phyloP scores from a whole-genome alignment of 768 basidiomycete species.

The Russula abietina region DNA sequence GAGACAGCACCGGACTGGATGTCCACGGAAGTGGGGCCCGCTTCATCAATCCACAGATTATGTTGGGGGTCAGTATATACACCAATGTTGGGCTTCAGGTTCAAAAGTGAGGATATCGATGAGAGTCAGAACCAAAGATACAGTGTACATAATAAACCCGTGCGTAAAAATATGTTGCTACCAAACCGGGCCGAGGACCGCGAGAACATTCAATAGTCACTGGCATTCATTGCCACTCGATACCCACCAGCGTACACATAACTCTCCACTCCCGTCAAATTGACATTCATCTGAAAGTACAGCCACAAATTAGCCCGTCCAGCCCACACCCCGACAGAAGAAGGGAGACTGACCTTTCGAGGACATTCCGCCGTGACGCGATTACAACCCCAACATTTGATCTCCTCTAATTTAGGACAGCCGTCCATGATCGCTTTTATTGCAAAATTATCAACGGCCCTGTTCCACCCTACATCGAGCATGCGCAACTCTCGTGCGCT shows the following conservation, averaged over 20 bases:
- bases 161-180: background rate
- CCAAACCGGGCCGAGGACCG: background rate
- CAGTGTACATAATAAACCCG: no score
- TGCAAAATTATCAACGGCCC: constrained; percentile 76
- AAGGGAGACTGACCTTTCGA: constrained; percentile 39
- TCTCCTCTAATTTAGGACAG: constrained; percentile 37
- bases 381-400: constrained; percentile 55
- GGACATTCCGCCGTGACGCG: constrained; percentile 43
- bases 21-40: constrained; percentile 23
- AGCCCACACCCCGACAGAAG: no score
- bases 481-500: constrained; percentile 40
- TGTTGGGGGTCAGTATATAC: constrained; percentile 24
- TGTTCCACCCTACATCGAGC: constrained; percentile 82
- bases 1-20: constrained; percentile 12
- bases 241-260: constrained; percentile 6
- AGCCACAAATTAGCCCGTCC: background rate
- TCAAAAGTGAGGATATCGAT: background rate
- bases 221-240: background rate
- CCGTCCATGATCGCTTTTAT: constrained; percentile 59
- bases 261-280: constrained; percentile 30
- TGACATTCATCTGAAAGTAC: constrained; percentile 11
- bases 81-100: constrained; percentile 24
- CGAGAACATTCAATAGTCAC: background rate
- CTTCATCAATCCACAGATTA: constrained; percentile 31
- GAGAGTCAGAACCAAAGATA: background rate